Conservation (phyloP, 1,284 basidiomycete genomes). For the Tilletia indica region DNA sequence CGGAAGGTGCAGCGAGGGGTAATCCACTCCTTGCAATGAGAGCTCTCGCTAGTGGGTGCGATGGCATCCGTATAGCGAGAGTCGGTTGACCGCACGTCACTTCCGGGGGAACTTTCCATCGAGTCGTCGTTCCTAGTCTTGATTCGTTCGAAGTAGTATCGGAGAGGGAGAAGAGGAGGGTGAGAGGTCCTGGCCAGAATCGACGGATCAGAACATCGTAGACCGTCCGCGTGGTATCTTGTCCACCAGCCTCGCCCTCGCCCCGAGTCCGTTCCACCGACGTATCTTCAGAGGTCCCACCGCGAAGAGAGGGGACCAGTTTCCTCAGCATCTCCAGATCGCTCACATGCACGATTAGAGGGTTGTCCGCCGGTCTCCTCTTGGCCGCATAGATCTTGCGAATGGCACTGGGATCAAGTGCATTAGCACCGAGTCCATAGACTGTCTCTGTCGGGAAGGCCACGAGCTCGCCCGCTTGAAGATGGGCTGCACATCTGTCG, state of each 20-base stretch:
- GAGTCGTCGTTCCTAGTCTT: slow-evolving; percentile 22
- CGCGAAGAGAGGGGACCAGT: slow-evolving; percentile 59
- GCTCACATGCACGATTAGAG: slow-evolving; percentile 93
- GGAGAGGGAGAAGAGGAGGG: slow-evolving; percentile 75
- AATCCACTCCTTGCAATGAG: slow-evolving; percentile 73
- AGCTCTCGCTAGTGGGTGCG: slow-evolving; percentile 85
- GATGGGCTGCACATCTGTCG: slow-evolving; percentile 42
- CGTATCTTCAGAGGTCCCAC: slow-evolving; percentile 1
- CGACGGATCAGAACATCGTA: slow-evolving; percentile 62
- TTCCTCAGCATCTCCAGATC: slow-evolving; percentile 71
- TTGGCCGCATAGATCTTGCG: slow-evolving; percentile 86
- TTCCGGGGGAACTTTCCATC: slow-evolving; percentile 29
- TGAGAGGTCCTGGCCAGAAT: slow-evolving; percentile 95
- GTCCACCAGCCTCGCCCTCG: slow-evolving; percentile 61
- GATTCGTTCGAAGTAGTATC: neutral
- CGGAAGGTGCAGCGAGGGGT: slow-evolving; percentile 90
- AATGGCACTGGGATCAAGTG: slow-evolving; percentile 62
- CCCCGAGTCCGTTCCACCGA: slow-evolving; percentile 55
- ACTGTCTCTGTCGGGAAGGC: slow-evolving; percentile 98
- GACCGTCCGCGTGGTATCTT: slow-evolving; percentile 57
- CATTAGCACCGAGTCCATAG: slow-evolving; percentile 89
- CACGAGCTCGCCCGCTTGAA: slow-evolving; percentile 60
- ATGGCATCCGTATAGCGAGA: slow-evolving; percentile 90
- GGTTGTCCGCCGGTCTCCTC: slow-evolving; percentile 90
- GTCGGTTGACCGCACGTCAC: slow-evolving; percentile 74